Conservation (phyloP, 192 early-diverging fungal species). For the Podila minutissima region DNA sequence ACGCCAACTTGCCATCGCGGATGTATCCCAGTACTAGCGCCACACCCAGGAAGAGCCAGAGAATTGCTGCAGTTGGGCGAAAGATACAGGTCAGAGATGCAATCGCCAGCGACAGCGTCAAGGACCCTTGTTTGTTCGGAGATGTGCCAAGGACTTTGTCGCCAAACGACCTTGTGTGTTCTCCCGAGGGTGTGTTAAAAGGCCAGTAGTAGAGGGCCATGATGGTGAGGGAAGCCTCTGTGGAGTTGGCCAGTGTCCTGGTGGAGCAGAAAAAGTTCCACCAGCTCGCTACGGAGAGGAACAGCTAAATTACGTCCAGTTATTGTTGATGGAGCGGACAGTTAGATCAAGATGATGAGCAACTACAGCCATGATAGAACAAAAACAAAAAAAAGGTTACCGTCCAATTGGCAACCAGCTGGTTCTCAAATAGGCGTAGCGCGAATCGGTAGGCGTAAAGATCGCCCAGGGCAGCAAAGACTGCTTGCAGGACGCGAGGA, state of each 20-base stretch:
- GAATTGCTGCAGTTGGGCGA: conserved; percentile 86
- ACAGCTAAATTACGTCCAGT: conserved; percentile 48
- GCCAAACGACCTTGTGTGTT: too few species aligned
- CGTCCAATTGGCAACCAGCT: conserved; percentile 68
- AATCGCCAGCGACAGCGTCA: conserved; percentile 62
- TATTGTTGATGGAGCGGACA: neutral
- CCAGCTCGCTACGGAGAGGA: conserved; percentile 63
- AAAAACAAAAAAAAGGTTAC: conserved; percentile 39
- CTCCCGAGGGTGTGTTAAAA: conserved; percentile 42
- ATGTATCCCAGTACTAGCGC: conserved; percentile 56
- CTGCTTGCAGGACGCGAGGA: conserved; percentile 79
- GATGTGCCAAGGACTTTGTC: too few species aligned
- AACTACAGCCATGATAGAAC: neutral
- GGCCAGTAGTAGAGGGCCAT: conserved; percentile 91
- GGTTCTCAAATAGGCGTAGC: conserved; percentile 64
- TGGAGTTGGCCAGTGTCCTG: conserved; percentile 66
- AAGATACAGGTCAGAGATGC: conserved; percentile 87
- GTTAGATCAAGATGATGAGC: neutral
- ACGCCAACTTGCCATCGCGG: conserved; percentile 1
- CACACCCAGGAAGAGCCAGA: conserved; percentile 85
- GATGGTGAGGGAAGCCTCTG: conserved; percentile 81
- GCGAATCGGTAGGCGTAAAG: conserved; percentile 80
- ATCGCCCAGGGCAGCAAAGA: conserved; percentile 79
- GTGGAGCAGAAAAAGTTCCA: conserved; percentile 66
- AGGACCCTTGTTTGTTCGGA: neutral